Percentiles rank a stretch among this genome's conserved stretches.
These are phyloP conservation scores for Saccharomyces kudriavzevii DNA, from an alignment of 805 yeast genomes.

Conservation along the genomic window DNA sequence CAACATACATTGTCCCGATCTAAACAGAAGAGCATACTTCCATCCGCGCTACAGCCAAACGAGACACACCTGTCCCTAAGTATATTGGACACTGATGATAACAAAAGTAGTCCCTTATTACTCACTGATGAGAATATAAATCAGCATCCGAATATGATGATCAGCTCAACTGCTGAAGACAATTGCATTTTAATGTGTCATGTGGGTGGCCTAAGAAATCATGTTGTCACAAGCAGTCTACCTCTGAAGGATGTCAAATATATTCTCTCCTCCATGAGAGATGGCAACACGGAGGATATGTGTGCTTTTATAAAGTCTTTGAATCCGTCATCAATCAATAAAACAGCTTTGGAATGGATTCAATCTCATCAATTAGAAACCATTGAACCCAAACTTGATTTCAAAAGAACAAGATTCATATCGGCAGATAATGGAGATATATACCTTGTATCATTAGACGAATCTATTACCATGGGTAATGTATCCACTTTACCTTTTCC, in stretches of 20 bases:
- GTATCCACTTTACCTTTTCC: constrained; percentile 14
- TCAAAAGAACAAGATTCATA: constrained; percentile 25
- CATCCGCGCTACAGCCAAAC: constrained; percentile 1
- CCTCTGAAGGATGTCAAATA: not conserved
- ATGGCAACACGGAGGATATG: not conserved
- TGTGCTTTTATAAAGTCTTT: not conserved
- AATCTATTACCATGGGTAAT: constrained; percentile 14
- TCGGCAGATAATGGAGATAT: constrained; percentile 6
- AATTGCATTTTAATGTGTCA: constrained; percentile 24
- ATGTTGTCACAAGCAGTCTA: constrained; percentile 13
- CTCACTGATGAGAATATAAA: constrained; percentile 9
- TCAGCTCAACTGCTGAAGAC: constrained; percentile 6
- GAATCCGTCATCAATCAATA: constrained; percentile 12
- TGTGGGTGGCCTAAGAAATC: constrained; percentile 29
- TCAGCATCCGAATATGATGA: constrained; percentile 18
- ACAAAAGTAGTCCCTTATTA: not conserved
- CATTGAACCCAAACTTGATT: constrained; percentile 9
- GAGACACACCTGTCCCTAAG: not conserved
- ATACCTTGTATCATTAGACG: constrained; percentile 21
- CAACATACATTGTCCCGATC: not conserved
- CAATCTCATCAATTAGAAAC: constrained; percentile 13
- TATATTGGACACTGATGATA: not conserved
- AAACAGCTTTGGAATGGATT: constrained; percentile 24
- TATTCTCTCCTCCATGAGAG: not conserved
- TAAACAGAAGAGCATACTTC: not conserved